phyloP scores from a whole-genome alignment of 768 basidiomycete species.

The Kwoniella shandongensis region DNA sequence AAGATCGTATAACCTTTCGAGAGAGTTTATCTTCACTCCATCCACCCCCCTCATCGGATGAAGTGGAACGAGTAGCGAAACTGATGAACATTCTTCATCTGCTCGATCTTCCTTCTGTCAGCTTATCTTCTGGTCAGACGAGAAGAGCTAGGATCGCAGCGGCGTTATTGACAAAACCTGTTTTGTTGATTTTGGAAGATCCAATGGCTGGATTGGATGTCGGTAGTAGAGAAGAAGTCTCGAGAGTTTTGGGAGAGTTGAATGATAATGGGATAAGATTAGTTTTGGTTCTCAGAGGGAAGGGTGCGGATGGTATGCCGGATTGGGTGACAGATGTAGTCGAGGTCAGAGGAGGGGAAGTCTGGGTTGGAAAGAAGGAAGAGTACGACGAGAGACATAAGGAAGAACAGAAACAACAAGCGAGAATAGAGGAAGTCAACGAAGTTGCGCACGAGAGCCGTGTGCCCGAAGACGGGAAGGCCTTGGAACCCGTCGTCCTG shows the following conservation, averaged over 20 bases:
- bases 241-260: constrained; percentile 40
- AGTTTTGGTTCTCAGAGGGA: constrained; percentile 46
- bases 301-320: constrained; percentile 43
- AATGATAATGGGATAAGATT: constrained; percentile 37
- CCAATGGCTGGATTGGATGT: constrained; percentile 59
- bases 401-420: not conserved
- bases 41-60: constrained; percentile 23
- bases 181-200: constrained; percentile 83
- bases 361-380: constrained; percentile 61
- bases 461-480: not conserved
- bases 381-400: constrained; percentile 40
- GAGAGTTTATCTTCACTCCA: constrained; percentile 59
- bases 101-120: constrained; percentile 79
- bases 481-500: constrained; percentile 60
- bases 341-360: constrained; percentile 52
- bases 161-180: constrained; percentile 69
- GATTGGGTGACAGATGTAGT: constrained; percentile 50
- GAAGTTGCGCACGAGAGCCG: not conserved
- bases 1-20: constrained; percentile 73
- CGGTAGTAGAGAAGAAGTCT: constrained; percentile 40
- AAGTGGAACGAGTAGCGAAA: constrained; percentile 62
- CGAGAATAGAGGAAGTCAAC: constrained; percentile 6
- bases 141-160: constrained; percentile 78
- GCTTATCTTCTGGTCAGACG: constrained; percentile 89
- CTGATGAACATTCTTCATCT: constrained; percentile 63